Evolutionary conservation across 371 early-diverging fungal species (phyloP), one percentile per base, ranked within the genome.

Genomic region (Syncephalis plumigaleata): DNA sequence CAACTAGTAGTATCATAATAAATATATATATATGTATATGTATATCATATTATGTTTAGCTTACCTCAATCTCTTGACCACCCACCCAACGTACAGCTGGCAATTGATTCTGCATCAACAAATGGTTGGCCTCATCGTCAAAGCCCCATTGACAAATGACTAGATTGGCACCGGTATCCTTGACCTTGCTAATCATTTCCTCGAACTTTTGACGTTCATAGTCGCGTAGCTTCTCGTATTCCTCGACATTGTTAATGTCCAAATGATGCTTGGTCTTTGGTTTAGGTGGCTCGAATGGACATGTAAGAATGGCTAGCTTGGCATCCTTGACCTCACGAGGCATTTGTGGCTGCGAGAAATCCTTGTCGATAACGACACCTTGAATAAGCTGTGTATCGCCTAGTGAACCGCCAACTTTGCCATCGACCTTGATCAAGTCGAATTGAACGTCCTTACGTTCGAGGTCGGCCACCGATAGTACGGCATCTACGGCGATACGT

Each of bases 51-150:
- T n/a, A n/a, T n/a, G n/a, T n/a, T n/a, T n/a, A 38, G 24, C 13
- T 60, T 78, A 31, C 79, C 73, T 97, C 98, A 40, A 99, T 86
- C 64, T 99, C 99, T 21, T 98, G 93, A 24, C 99, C 99, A 52
- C 99, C 99, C n/a, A 99, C 99, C 99, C 99, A 99, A 55, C 99
- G 77, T 22, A 99, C 93, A 52, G 99, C 98, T 39, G 99, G 98
- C 26, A 99, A 72, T 59, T 96, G 61, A 70, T 96, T 90, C 67
- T 98, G 95, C 70, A 98, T 67, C 48, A 99, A 71, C 63, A 99
- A 68, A 61, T 98, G 98, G 70, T 98, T 99, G 38, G 99, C 99
- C 67, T 99, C 99, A 62, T 99, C 99, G 67, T 99, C 99, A 62
- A 99, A 99, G 52, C 99, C 99, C 99, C 99, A 99, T 68, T 99